Conservation (phyloP, 805 yeast species). For the Maudiozyma bulderi region DNA sequence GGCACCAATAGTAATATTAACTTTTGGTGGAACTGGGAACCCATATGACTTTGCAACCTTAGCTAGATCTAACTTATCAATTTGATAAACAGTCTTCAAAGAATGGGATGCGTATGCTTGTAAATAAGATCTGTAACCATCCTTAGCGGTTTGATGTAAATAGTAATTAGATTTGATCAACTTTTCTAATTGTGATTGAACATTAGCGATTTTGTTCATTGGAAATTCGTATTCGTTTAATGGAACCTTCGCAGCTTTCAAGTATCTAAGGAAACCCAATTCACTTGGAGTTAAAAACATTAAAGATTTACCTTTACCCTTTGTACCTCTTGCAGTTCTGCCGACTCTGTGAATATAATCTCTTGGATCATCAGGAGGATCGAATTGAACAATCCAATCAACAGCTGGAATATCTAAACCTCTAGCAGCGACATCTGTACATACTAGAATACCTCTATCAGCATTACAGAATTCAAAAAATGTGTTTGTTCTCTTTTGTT, state of each 20-base stretch:
- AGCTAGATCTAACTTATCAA: conserved; percentile 85
- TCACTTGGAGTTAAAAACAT: conserved; percentile 94
- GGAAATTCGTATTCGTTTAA: conserved; percentile 97
- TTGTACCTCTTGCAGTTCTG: conserved; percentile 91
- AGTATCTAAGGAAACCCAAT: conserved; percentile 85
- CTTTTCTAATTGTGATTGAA: conserved; percentile 87
- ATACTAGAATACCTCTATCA: conserved; percentile 80
- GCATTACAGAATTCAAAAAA: conserved; percentile 98
- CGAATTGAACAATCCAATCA: conserved; percentile 98
- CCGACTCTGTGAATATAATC: conserved; percentile 99
- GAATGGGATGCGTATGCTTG: conserved; percentile 98
- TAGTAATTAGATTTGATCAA: conserved; percentile 85
- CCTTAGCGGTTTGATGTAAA: conserved; percentile 92
- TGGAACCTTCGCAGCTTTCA: conserved; percentile 96
- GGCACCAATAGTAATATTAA: conserved; percentile 90
- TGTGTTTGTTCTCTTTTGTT: conserved; percentile 96
- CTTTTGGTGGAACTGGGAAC: conserved; percentile 91
- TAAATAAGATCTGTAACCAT: conserved; percentile 91
- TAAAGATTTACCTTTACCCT: conserved; percentile 84
- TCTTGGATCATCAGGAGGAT: conserved; percentile 99
- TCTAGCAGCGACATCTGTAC: conserved; percentile 99
- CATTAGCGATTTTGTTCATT: conserved; percentile 85
- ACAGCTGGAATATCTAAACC: conserved; percentile 98
- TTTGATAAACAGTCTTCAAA: conserved; percentile 90
- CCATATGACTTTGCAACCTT: conserved; percentile 96